Conservation (phyloP, 78 protist genomes). For the Speleostelium caveatum region DNA sequence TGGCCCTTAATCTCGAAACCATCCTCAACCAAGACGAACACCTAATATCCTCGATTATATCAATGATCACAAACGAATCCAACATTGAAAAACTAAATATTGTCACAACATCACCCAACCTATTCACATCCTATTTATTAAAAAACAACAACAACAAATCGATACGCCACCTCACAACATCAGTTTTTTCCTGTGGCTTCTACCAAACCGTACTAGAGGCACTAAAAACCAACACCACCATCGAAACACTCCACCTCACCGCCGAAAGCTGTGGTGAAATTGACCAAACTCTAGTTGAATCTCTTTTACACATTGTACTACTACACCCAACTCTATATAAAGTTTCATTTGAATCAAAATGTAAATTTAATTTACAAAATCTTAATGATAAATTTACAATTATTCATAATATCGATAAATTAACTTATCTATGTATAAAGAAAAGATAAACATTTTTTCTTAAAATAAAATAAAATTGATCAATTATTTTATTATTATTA, state of each 20-base stretch:
- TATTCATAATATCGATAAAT: not conserved
- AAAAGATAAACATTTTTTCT: too few species aligned
- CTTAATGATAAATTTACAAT: not conserved
- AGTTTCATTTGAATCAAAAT: slow-evolving; percentile 5
- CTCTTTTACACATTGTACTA: not conserved
- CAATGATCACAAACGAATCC: not conserved
- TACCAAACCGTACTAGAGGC: not conserved
- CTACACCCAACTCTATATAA: slow-evolving; percentile 18
- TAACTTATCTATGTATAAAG: not conserved
- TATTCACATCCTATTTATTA: not conserved
- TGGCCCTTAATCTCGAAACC: not conserved
- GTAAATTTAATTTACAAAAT: not conserved
- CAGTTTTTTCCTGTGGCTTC: not conserved
- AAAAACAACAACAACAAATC: not conserved
- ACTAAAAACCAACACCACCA: not conserved
- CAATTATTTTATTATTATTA: too few species aligned
- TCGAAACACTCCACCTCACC: not conserved
- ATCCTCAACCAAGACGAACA: not conserved
- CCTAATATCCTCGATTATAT: not conserved
- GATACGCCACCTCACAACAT: not conserved
- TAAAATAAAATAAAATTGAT: too few species aligned
- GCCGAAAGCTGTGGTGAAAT: not conserved
- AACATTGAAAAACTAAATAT: slow-evolving; percentile 3
- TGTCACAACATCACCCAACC: not conserved
- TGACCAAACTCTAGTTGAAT: not conserved